Base-by-base conservation (phyloP, 768 basidiomycete species). In the Leccinum subtestaceum region DNA sequence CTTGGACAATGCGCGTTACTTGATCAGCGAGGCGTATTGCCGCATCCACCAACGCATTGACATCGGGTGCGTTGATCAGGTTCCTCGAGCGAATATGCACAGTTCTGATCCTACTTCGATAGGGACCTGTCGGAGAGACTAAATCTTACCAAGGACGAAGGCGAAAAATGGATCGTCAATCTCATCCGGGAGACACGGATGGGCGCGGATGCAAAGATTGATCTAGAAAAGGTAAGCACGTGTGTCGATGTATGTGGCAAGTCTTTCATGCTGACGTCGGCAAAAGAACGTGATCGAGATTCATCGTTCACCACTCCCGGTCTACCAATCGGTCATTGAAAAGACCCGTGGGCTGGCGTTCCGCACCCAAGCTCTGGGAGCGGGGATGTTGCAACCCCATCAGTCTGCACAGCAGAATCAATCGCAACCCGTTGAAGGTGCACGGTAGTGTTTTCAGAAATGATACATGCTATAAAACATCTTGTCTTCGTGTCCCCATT, bases 141-240 rank as follows among this genome's bases (percentile, higher is more conserved):
- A 13, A 98, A 98, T 73, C 82, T 98, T 51, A 88, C 91, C n/a
- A 84, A 81, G 45, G 94, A 94, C 63, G 97, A 98, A 70, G 97
- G 96, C 53, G 97, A 99, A 72, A 96, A 96, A 68, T 99, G 96
- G 96, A 96, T 98, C 61, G 97, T 98, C 67, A 98, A 98, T 78
- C 89, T 98, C 61, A 97, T 98, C 67, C 87, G 97, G 34, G 97
- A 98, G 75, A 96, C 95, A 6, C 84, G 94, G 49, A 93, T 96
- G 89, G 93, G 93, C 13, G 89, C 92, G 1, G 96, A 98, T 66
- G 96, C 96, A 53, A 97, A 96, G 78, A 98, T 98, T 60, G 96
- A 98, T 73, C 81, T 98, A 27, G 94, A 95, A 75, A 94, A 96
- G 81, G 94, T 91, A 60, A 43, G 58, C 31, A 5, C 29, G 48